Base-by-base conservation (phyloP, 2,329 filamentous ascomycete species). In the Phaeosphaeriaceae sp. region DNA sequence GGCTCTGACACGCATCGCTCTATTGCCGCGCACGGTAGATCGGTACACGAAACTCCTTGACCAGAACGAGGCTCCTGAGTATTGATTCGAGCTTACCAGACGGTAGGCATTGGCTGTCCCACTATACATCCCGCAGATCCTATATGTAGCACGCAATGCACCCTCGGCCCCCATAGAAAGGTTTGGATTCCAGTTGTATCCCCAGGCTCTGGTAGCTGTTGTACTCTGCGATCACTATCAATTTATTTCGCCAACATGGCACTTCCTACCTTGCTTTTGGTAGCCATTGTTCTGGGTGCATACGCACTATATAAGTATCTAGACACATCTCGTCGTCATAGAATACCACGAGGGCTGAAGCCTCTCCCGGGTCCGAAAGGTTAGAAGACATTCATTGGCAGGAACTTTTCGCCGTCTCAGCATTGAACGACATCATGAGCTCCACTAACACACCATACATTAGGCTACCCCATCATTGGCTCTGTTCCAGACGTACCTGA, bases 391-490 rank as follows among this genome's bases (percentile, higher is more conserved):
- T 22, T 20, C 17, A 56, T 54, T 53, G 56, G 50, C 48, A 56
- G 31, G 48, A 31, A n/a, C 17, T 21, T 21, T 41, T 40, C 41
- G 24, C 24, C 24, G 25, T n/a, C 33, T 54, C 42, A 31, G 57
- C 44, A 36, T 31, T 40, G 25, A 50, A 52, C 27, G 31, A 27
- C 27, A 27, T 31, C 7, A 48, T 48, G n/a, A 36, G 6, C 44
- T 4, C 31, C 51, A 20, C 62, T 69, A 50, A 71, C 53, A 50
- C 56, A 3, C 51, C 36, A 15, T 61, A 7, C 3, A 40, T n/a
- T 53, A 81, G 79, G 79, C 24, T 77, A 78, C 45, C 80, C 80
- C 2, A 68, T 81, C 45, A 66, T 81, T 41, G 80, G 80, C 33
- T 78, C 75, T 9, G 72, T 80, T 10, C 78, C 75, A 48, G 78